Evolutionary conservation across 75 land plant genomes (phyloP).

Genomic region (Sequoia sempervirens): DNA sequence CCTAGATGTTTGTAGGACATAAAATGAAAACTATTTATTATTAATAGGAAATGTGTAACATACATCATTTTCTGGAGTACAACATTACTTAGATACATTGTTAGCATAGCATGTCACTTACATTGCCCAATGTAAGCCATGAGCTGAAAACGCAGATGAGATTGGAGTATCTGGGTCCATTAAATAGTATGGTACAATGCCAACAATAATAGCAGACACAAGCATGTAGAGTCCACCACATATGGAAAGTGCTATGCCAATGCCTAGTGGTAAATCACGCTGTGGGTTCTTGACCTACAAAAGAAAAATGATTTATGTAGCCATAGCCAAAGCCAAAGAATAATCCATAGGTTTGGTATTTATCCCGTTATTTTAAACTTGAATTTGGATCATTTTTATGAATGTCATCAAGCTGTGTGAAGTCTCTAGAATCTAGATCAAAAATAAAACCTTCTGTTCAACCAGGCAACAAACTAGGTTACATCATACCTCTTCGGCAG

Average conservation of each 20-base stretch:
- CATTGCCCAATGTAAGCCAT: constrained; percentile 97
- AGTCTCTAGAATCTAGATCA: not conserved
- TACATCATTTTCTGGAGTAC: not conserved
- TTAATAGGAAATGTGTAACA: not conserved
- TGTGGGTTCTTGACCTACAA: constrained; percentile 93
- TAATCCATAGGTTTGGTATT: not conserved
- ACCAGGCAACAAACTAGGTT: not conserved
- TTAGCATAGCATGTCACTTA: constrained; percentile 23
- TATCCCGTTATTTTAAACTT: not conserved
- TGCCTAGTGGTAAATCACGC: constrained; percentile 90
- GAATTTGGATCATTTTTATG: not conserved
- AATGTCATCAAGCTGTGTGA: not conserved
- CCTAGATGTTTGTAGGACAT: constrained; percentile 30
- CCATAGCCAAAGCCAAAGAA: not conserved
- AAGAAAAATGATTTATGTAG: not conserved
- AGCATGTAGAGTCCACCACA: constrained; percentile 88
- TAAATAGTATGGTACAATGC: constrained; percentile 76
- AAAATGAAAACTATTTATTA: not conserved
- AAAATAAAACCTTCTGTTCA: not conserved
- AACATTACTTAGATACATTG: not conserved
- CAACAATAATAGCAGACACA: constrained; percentile 90
- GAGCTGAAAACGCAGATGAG: constrained; percentile 77
- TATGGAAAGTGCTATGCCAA: constrained; percentile 65
- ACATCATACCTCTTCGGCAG: constrained; percentile 84
- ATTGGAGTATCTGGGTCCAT: constrained; percentile 98